phyloP scores from a whole-genome alignment of 1,284 basidiomycete species.

The Athelia psychrophila region DNA sequence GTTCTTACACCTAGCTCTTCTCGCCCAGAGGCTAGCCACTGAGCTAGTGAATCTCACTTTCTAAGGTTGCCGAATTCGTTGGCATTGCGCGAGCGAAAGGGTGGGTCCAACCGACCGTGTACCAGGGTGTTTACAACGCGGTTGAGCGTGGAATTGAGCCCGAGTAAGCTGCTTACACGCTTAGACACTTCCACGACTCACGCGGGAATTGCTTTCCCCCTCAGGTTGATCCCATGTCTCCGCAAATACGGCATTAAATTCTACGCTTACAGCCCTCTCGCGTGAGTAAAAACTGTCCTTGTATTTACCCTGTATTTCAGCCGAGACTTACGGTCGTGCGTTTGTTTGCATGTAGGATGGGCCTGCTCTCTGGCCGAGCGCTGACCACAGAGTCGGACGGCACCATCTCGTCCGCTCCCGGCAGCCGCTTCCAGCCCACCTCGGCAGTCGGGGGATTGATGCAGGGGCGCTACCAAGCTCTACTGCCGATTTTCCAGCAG shows the following conservation, averaged over 20 bases:
- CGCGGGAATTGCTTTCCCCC: neutral
- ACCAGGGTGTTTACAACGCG: conserved; percentile 33
- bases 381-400: no score
- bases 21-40: neutral
- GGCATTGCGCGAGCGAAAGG: conserved; percentile 24
- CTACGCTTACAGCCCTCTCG: conserved; percentile 9
- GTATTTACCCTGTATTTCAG: neutral
- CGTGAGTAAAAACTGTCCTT: neutral
- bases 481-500: conserved; percentile 5
- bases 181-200: neutral
- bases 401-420: neutral
- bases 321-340: neutral
- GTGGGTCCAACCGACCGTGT: conserved; percentile 37
- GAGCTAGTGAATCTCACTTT: neutral
- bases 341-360: neutral
- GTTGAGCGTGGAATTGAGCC: conserved; percentile 26
- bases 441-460: conserved; percentile 16
- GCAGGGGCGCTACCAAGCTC: conserved; percentile 14
- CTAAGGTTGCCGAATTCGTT: conserved; percentile 26
- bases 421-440: conserved; percentile 15
- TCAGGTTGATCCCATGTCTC: conserved; percentile 15
- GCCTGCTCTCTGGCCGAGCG: no score
- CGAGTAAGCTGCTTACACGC: conserved; percentile 25
- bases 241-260: conserved; percentile 10
- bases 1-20: no score